Base-by-base conservation (phyloP, 1,139 yeast genomes). In the Scheffersomyces titani region DNA sequence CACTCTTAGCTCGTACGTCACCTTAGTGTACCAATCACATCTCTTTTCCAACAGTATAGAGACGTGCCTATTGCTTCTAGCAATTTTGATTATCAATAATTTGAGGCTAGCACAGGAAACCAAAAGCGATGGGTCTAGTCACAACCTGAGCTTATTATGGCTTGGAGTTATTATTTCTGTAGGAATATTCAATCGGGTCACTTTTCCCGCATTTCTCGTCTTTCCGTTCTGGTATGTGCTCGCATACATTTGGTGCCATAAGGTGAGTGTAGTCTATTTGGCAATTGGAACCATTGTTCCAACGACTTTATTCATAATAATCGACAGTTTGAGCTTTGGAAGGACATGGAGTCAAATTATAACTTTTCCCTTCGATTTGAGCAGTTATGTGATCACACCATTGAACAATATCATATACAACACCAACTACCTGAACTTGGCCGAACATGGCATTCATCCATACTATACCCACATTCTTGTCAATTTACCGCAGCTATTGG, bases 11-110 rank as follows among this genome's bases (percentile, higher is more conserved):
- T 90, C 97, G 0, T 94, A 90, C 67, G 81, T 92, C 13, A 88
- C 97, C 0, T 80, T 91, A 76, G 85, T 89, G 0, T 88, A 87
- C 65, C 98, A 94, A 68, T 80, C 91, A 0, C 98, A 93, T 68
- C 87, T 96, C 1, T 91, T 96, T 66, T 90, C 97, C 45, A 96
- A 96, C 69, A 85, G 93, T 36, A 70, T 91, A 3, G 99, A 96
- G 65, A 91, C 98, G 0, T 75, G 86, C 20, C 61, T 92, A 44
- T 74, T 94, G 20, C 66, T 92, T 47, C 63, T 85, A 58, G 77
- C 84, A 9, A 71, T 92, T 11, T 82, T 82, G 71, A 63, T 85
- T 18, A 75, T 84, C 44, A 80, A 82, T 61, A 80, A 81, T 53
- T 65, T 83, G 52, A 69, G 87, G 54, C 67, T 70, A 57, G 65